Evolutionary conservation across 345 rosid species (phyloP).

Genomic region (Gossypium raimondii): DNA sequence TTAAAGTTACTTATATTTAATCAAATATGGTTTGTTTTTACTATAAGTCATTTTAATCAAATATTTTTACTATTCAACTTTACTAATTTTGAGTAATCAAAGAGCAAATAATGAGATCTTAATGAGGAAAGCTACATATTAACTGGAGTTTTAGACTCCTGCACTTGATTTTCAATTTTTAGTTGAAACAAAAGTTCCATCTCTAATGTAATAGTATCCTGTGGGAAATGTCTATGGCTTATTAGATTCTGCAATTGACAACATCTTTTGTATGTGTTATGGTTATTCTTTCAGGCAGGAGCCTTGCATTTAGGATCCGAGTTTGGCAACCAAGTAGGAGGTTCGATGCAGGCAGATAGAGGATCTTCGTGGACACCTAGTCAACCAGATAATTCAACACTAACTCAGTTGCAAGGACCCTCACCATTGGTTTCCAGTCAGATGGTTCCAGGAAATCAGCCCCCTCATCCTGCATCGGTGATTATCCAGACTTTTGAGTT

Average conservation of each 20-base stretch:
- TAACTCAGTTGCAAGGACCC: slow-evolving; percentile 53
- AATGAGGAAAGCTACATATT: background rate
- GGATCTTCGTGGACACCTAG: slow-evolving; percentile 75
- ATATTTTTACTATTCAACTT: background rate
- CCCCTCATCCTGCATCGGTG: slow-evolving; percentile 62
- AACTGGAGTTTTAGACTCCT: background rate
- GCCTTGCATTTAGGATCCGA: slow-evolving; percentile 59
- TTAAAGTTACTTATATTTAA: slow-evolving; percentile 2
- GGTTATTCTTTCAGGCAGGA: slow-evolving; percentile 44
- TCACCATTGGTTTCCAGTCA: slow-evolving; percentile 46
- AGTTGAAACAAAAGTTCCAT: background rate
- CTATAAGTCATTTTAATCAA: background rate
- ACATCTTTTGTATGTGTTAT: background rate
- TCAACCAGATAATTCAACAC: slow-evolving; percentile 47
- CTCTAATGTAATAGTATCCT: background rate
- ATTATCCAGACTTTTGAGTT: slow-evolving; percentile 12
- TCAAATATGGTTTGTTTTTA: background rate
- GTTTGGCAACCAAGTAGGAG: slow-evolving; percentile 52
- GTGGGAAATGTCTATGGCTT: background rate
- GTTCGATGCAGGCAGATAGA: slow-evolving; percentile 57
- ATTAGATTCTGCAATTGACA: slow-evolving; percentile 3
- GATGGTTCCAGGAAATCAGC: slow-evolving; percentile 56
- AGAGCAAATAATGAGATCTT: background rate
- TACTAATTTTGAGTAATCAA: background rate
- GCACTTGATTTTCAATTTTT: background rate